A percentile compares a stretch with the other conserved stretches of the same genome.
phyloP scores from a whole-genome alignment of 2,329 filamentous ascomycete genomes.

The Neonectria sp. region DNA sequence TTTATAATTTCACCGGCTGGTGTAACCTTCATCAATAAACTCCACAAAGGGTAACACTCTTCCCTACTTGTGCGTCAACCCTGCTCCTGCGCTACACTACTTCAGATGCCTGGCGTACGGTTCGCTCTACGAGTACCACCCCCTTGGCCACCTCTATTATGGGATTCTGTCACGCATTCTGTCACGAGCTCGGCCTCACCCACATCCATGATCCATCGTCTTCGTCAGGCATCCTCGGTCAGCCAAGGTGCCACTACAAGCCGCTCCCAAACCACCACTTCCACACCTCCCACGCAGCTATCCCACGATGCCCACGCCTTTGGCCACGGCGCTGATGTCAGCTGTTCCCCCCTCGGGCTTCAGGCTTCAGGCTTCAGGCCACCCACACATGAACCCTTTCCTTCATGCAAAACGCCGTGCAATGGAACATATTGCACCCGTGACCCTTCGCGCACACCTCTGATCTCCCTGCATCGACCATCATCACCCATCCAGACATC shows the following conservation, averaged over 20 bases:
- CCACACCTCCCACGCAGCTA: slow-evolving; percentile 9
- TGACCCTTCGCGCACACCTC: slow-evolving; percentile 34
- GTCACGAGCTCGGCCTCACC: neutral
- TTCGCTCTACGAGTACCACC: neutral
- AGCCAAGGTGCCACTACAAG: slow-evolving; percentile 15
- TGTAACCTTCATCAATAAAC: slow-evolving; percentile 14
- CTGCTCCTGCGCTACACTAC: neutral
- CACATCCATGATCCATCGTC: neutral
- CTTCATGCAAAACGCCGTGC: slow-evolving; percentile 21
- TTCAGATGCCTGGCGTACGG: slow-evolving; percentile 11
- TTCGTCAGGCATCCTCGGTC: slow-evolving; percentile 22
- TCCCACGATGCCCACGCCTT: slow-evolving; percentile 16
- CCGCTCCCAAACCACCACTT: slow-evolving; percentile 12
- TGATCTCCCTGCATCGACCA: slow-evolving; percentile 32
- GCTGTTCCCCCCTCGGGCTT: slow-evolving; percentile 18
- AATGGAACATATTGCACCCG: slow-evolving; percentile 23
- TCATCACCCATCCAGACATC: slow-evolving; percentile 17
- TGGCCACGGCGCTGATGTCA: slow-evolving; percentile 25
- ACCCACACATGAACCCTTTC: slow-evolving; percentile 13
- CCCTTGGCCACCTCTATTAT: neutral
- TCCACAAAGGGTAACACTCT: slow-evolving; percentile 19
- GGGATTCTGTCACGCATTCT: neutral
- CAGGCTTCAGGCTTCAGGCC: slow-evolving; percentile 7
- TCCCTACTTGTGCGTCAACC: slow-evolving; percentile 3
- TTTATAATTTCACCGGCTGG: slow-evolving; percentile 7